Percentiles rank a stretch among this genome's conserved stretches.
These are phyloP conservation scores for Beta macrorhiza DNA, from an alignment of 179 eudicot genomes.

Conservation along the genomic window DNA sequence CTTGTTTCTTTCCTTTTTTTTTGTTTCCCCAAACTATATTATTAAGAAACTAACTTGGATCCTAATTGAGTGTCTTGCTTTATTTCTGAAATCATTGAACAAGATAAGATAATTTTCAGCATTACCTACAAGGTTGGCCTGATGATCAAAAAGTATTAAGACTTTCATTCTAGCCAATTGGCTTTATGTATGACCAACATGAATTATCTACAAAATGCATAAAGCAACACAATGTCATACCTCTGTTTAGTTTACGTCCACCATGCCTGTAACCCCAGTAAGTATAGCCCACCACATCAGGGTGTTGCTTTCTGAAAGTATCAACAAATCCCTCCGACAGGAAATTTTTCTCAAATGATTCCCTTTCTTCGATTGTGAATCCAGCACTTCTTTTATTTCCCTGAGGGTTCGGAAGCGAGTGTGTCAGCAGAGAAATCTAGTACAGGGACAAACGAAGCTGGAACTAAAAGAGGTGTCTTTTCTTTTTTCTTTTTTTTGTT, in stretches of 20 bases:
- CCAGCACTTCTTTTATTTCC: conserved; percentile 97
- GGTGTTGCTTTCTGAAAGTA: conserved; percentile 87
- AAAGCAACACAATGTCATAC: conserved; percentile 28
- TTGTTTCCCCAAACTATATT: too few species aligned
- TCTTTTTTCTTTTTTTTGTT: too few species aligned
- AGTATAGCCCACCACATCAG: conserved; percentile 84
- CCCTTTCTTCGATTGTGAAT: conserved; percentile 89
- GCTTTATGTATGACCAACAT: background rate
- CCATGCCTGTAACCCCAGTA: conserved; percentile 97
- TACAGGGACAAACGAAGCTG: background rate
- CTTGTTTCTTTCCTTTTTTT: too few species aligned
- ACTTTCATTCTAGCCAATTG: background rate
- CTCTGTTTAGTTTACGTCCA: conserved; percentile 78
- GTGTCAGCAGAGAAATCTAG: conserved; percentile 2
- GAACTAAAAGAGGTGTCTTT: too few species aligned
- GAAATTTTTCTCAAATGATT: conserved; percentile 70
- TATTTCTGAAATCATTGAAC: too few species aligned
- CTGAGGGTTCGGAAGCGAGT: conserved; percentile 34
- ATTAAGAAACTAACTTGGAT: too few species aligned
- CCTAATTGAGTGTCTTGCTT: too few species aligned
- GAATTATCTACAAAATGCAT: background rate
- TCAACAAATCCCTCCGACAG: conserved; percentile 77
- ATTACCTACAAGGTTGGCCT: too few species aligned
- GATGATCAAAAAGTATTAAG: background rate
- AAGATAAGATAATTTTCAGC: too few species aligned